Evolutionary conservation across 805 yeast genomes (phyloP).

Genomic region (Saccharomycopsis oosterbeekiorum): DNA sequence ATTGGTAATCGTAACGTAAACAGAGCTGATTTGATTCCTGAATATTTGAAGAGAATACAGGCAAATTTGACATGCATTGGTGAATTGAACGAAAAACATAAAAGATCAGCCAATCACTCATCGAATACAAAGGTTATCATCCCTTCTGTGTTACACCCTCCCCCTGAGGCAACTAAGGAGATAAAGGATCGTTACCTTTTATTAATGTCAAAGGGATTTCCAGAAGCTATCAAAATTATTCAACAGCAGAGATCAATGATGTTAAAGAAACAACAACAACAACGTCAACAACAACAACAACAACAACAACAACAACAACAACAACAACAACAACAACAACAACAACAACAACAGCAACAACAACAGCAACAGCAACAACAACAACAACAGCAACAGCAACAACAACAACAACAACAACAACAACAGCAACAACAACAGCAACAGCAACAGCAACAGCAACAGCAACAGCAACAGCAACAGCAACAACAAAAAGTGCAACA

Average conservation of each 20-base stretch:
- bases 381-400: neutral
- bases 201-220: conserved; percentile 9
- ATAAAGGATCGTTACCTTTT: conserved; percentile 8
- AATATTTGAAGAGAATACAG: conserved; percentile 15
- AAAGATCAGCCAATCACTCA: neutral
- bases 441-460: conserved; percentile 9
- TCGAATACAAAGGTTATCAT: conserved; percentile 3
- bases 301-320: neutral
- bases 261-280: conserved; percentile 12
- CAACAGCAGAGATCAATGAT: conserved; percentile 13
- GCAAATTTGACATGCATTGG: conserved; percentile 17
- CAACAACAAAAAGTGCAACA: conserved; percentile 18
- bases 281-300: conserved; percentile 10
- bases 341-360: conserved; percentile 6
- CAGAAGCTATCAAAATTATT: conserved; percentile 9
- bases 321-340: conserved; percentile 3
- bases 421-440: conserved; percentile 1
- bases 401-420: neutral
- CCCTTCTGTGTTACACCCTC: conserved; percentile 15
- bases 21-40: conserved; percentile 6
- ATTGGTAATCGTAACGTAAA: conserved; percentile 5
- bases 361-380: conserved; percentile 11
- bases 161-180: conserved; percentile 15
- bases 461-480: conserved; percentile 14
- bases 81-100: conserved; percentile 15